These are phyloP conservation scores for Mycena olivaceomarginata DNA, from an alignment of 768 basidiomycete species.

Conservation along the genomic window DNA sequence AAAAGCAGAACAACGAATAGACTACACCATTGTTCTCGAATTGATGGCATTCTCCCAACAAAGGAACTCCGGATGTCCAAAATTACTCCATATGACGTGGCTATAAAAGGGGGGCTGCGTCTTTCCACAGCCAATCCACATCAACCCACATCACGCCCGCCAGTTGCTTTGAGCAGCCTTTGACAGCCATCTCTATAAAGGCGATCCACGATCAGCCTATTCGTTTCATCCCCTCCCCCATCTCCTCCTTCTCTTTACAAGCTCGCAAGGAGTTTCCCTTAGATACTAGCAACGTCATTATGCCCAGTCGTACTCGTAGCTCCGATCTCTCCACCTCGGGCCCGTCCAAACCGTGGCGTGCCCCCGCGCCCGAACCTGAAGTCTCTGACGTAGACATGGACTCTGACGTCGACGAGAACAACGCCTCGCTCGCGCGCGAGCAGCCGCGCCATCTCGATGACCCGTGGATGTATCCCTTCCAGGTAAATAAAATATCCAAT, in stretches of 20 bases:
- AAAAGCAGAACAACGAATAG: slow-evolving; percentile 20
- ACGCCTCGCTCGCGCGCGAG: not conserved
- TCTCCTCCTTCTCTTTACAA: slow-evolving; percentile 17
- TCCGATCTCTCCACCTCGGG: slow-evolving; percentile 27
- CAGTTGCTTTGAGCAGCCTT: slow-evolving; percentile 21
- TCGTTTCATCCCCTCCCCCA: slow-evolving; percentile 10
- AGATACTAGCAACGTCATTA: slow-evolving; percentile 34
- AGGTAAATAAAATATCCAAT: slow-evolving; percentile 56
- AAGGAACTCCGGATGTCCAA: slow-evolving; percentile 28
- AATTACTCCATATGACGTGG: slow-evolving; percentile 35
- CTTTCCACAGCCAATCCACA: slow-evolving; percentile 14
- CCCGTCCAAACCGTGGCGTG: slow-evolving; percentile 33
- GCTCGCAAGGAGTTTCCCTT: not conserved
- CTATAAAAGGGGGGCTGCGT: slow-evolving; percentile 23
- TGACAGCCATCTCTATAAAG: slow-evolving; percentile 44
- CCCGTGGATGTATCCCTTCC: slow-evolving; percentile 71
- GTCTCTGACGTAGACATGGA: slow-evolving; percentile 28
- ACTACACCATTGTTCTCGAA: slow-evolving; percentile 32
- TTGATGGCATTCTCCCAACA: slow-evolving; percentile 39
- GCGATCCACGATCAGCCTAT: slow-evolving; percentile 35
- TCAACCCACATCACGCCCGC: slow-evolving; percentile 33
- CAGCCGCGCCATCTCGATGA: slow-evolving; percentile 62
- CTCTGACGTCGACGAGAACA: slow-evolving; percentile 32
- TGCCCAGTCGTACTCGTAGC: slow-evolving; percentile 38
- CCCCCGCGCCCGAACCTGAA: slow-evolving; percentile 30